A percentile compares a stretch with the other conserved stretches of the same genome.
Evolutionary conservation across 2,329 filamentous ascomycete genomes (phyloP).

Genomic region (Beauveria australis): DNA sequence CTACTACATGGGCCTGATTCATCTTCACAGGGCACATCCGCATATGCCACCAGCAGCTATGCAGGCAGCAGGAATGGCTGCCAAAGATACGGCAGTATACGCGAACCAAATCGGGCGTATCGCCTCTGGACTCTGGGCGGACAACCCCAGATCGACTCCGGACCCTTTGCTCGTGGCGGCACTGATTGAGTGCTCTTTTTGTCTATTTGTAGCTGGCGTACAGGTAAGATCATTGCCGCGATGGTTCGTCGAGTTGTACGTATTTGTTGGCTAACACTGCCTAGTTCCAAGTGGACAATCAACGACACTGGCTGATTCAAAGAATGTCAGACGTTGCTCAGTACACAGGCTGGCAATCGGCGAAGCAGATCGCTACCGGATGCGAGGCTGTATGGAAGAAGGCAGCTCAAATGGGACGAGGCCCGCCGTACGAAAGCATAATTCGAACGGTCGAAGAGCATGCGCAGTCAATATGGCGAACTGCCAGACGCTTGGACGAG

Average conservation of each 20-base stretch:
- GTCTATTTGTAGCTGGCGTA: constrained; percentile 79
- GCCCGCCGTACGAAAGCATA: constrained; percentile 44
- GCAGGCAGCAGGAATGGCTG: constrained; percentile 73
- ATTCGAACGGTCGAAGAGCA: constrained; percentile 19
- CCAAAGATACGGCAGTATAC: constrained; percentile 59
- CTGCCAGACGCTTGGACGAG: constrained; percentile 41
- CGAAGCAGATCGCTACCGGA: constrained; percentile 70
- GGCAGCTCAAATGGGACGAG: constrained; percentile 62
- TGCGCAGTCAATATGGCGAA: constrained; percentile 37
- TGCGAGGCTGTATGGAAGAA: constrained; percentile 81
- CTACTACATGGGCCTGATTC: constrained; percentile 76
- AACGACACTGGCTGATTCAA: constrained; percentile 70
- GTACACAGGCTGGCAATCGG: constrained; percentile 81
- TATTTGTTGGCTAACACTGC: constrained; percentile 13
- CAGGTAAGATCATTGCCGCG: constrained; percentile 36
- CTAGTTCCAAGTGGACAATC: constrained; percentile 60
- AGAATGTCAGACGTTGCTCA: constrained; percentile 67
- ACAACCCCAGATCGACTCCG: constrained; percentile 36
- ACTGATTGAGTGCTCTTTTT: constrained; percentile 73
- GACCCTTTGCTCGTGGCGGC: constrained; percentile 70
- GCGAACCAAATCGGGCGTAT: constrained; percentile 75
- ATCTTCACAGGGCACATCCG: constrained; percentile 75
- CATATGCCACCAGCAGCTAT: constrained; percentile 87
- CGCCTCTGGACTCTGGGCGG: constrained; percentile 59
- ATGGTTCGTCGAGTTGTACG: neutral